Conservation (phyloP, 1,284 basidiomycete genomes). For the Athelia psychrophila region DNA sequence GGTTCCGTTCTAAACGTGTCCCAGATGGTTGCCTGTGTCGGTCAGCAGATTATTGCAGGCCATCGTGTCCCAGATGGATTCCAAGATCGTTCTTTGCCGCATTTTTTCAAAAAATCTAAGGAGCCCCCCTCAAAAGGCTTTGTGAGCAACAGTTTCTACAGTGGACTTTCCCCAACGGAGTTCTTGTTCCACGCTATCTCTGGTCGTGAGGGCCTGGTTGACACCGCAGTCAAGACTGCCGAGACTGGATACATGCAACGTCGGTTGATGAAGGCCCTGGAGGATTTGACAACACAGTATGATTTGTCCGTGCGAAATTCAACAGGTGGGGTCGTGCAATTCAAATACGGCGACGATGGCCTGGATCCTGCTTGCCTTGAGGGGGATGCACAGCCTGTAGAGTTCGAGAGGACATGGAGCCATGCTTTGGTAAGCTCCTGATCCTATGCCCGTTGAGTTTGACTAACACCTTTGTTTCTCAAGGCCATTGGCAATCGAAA, state of each 20-base stretch:
- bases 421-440: slow-evolving; percentile 73
- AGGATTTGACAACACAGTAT: slow-evolving; percentile 96
- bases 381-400: slow-evolving; percentile 91
- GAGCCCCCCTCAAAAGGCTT: slow-evolving; percentile 98
- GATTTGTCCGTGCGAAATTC: slow-evolving; percentile 97
- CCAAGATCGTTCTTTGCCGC: slow-evolving; percentile 97
- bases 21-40: slow-evolving; percentile 99
- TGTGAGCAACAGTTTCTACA: slow-evolving; percentile 96
- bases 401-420: slow-evolving; percentile 84
- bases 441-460: slow-evolving; percentile 3
- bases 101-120: slow-evolving; percentile 97
- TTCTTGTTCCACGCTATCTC: slow-evolving; percentile 99
- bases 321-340: slow-evolving; percentile 96
- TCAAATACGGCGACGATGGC: slow-evolving; percentile 96
- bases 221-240: slow-evolving; percentile 99
- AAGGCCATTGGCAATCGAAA: slow-evolving; percentile 63
- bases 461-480: not conserved
- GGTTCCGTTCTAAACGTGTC: slow-evolving; percentile 99
- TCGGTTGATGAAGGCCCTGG: slow-evolving; percentile 97
- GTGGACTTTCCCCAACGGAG: slow-evolving; percentile 92
- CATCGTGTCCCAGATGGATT: slow-evolving; percentile 99
- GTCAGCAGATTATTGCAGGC: slow-evolving; percentile 98
- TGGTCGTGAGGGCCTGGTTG: slow-evolving; percentile 97
- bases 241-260: slow-evolving; percentile 99
- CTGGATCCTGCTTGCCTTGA: slow-evolving; percentile 96